Conservation (phyloP, 805 yeast species). For the Candida arabinofermentans region DNA sequence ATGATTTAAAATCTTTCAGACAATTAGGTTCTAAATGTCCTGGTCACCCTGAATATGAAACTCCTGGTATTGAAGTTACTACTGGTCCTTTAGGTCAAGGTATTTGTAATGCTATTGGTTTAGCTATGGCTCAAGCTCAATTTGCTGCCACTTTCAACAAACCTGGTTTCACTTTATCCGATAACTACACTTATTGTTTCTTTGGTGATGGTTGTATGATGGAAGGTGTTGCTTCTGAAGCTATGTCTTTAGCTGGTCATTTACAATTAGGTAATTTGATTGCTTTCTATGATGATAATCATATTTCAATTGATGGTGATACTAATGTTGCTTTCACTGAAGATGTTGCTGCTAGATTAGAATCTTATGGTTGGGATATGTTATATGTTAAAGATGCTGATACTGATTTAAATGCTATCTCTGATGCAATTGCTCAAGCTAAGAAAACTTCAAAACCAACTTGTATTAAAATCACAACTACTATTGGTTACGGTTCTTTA, state of each 20-base stretch:
- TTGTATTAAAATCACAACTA: constrained; percentile 81
- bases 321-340: constrained; percentile 90
- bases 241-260: constrained; percentile 94
- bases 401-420: constrained; percentile 66
- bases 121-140: constrained; percentile 92
- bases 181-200: constrained; percentile 73
- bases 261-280: constrained; percentile 88
- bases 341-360: constrained; percentile 79
- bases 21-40: constrained; percentile 89
- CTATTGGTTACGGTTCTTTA: constrained; percentile 91
- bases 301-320: constrained; percentile 93
- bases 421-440: constrained; percentile 73
- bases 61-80: constrained; percentile 94
- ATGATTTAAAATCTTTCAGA: constrained; percentile 88
- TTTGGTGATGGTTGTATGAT: constrained; percentile 97
- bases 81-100: constrained; percentile 99
- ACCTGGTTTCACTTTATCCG: constrained; percentile 70
- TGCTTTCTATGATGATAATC: constrained; percentile 95
- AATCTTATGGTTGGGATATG: constrained; percentile 93
- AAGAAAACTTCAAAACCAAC: constrained; percentile 85
- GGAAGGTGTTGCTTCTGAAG: constrained; percentile 97
- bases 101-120: constrained; percentile 91
- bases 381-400: constrained; percentile 76
- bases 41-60: constrained; percentile 94
- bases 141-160: constrained; percentile 91